A percentile compares a stretch with the other conserved stretches of the same genome.
Evolutionary conservation across 192 early-diverging fungal genomes (phyloP).

Genomic region (Coemansia sp.): DNA sequence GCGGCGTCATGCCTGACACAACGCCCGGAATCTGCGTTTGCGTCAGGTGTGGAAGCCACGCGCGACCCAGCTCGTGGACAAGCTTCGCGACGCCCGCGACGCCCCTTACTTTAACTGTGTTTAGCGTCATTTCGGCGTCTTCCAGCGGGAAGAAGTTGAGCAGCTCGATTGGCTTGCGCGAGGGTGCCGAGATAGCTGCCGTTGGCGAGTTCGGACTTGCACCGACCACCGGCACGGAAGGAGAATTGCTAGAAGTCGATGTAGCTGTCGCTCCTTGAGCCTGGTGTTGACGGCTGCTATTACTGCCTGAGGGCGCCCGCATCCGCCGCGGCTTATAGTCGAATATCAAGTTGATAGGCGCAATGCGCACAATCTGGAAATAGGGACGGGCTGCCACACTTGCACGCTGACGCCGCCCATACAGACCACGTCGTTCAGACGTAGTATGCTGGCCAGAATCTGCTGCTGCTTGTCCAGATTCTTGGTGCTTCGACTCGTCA

Average conservation of each 20-base stretch:
- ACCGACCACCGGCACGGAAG: neutral
- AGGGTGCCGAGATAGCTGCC: neutral
- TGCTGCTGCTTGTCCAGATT: neutral
- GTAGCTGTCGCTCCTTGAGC: neutral
- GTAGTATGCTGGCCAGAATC: neutral
- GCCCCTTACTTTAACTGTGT: conserved; percentile 73
- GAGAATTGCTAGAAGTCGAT: neutral
- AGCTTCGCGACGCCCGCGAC: conserved; percentile 72
- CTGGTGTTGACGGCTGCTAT: neutral
- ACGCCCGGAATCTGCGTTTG: conserved; percentile 88
- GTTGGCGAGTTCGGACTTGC: neutral
- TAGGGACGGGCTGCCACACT: conserved; percentile 34
- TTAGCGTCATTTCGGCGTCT: conserved; percentile 86
- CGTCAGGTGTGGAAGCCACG: conserved; percentile 94
- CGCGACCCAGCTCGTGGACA: conserved; percentile 62
- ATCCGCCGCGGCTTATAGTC: conserved; percentile 98
- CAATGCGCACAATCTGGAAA: conserved; percentile 67
- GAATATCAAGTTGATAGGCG: conserved; percentile 79
- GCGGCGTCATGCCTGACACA: conserved; percentile 85
- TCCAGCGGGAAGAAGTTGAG: conserved; percentile 94
- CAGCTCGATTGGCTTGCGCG: conserved; percentile 54
- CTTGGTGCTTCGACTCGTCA: neutral
- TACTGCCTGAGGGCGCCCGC: conserved; percentile 56
- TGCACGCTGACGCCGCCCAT: conserved; percentile 2
- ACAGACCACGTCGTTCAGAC: neutral